A percentile compares a stretch with the other conserved stretches of the same genome.
Conservation (phyloP, 2,329 filamentous ascomycete genomes). For the Rachicladosporium sp. region DNA sequence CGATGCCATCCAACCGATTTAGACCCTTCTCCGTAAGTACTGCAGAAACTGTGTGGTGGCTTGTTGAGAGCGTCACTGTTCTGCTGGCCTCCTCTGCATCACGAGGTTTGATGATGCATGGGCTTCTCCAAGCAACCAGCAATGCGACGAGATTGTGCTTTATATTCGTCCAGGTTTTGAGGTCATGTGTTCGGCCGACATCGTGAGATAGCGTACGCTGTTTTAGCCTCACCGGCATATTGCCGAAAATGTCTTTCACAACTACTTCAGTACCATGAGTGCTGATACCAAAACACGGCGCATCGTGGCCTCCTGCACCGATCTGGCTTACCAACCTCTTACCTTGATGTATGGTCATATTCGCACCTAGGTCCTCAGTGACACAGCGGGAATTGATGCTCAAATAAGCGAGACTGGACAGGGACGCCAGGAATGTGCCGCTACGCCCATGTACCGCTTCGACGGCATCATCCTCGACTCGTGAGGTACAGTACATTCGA, state of each 20-base stretch:
- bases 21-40: constrained; percentile 19
- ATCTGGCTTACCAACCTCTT: constrained; percentile 50
- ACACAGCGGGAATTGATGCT: constrained; percentile 61
- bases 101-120: constrained; percentile 46
- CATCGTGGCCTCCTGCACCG: constrained; percentile 48
- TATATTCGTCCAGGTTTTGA: constrained; percentile 41
- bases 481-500: constrained; percentile 61
- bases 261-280: constrained; percentile 30
- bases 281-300: constrained; percentile 34
- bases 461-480: constrained; percentile 35
- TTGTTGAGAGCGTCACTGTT: constrained; percentile 9
- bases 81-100: constrained; percentile 32
- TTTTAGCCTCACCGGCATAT: constrained; percentile 49
- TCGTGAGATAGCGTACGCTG: constrained; percentile 31
- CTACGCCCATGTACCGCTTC: constrained; percentile 49
- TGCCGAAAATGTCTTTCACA: constrained; percentile 30
- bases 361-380: constrained; percentile 48
- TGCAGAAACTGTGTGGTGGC: constrained; percentile 8
- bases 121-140: constrained; percentile 55
- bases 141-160: constrained; percentile 48
- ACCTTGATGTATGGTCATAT: constrained; percentile 59
- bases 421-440: constrained; percentile 65
- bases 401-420: constrained; percentile 64
- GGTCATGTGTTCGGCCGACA: constrained; percentile 34
- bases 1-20: constrained; percentile 11